Conservation (phyloP, 2,329 filamentous ascomycete species). For the Corniculantispora saksenae region DNA sequence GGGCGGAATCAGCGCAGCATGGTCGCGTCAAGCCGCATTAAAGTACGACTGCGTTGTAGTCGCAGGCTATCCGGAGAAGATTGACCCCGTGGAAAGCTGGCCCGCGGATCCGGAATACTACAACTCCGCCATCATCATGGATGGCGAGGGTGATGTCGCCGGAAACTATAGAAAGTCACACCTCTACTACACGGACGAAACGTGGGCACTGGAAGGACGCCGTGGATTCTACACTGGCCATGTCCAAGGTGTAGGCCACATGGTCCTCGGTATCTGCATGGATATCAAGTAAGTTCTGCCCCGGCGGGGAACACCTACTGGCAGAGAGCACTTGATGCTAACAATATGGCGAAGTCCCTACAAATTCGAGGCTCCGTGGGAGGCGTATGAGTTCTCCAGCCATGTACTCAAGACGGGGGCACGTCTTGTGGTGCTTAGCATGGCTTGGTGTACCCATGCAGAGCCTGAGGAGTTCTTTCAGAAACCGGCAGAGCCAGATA, state of each 20-base stretch:
- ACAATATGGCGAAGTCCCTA: not conserved
- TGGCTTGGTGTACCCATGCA: constrained; percentile 74
- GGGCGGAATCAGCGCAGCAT: constrained; percentile 67
- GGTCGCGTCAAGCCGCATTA: constrained; percentile 67
- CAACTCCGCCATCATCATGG: constrained; percentile 56
- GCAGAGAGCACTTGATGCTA: not conserved
- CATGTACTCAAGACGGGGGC: constrained; percentile 59
- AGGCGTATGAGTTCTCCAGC: constrained; percentile 41
- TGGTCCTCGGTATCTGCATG: constrained; percentile 59
- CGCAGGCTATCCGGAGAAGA: constrained; percentile 74
- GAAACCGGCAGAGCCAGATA: constrained; percentile 61
- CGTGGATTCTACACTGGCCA: constrained; percentile 46
- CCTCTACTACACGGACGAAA: constrained; percentile 59
- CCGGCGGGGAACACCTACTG: not conserved
- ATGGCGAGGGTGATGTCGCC: constrained; percentile 58
- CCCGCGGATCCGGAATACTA: constrained; percentile 56
- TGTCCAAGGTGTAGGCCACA: constrained; percentile 45
- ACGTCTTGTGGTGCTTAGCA: constrained; percentile 68
- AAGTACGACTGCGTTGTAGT: constrained; percentile 68
- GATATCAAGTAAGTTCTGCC: constrained; percentile 49
- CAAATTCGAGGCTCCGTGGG: constrained; percentile 22
- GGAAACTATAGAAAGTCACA: constrained; percentile 62
- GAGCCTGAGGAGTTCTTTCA: constrained; percentile 48
- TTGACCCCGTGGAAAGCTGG: constrained; percentile 52
- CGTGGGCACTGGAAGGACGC: constrained; percentile 55